Conservation (phyloP, 1,284 basidiomycete species). For the Pseudozyma sp. region DNA sequence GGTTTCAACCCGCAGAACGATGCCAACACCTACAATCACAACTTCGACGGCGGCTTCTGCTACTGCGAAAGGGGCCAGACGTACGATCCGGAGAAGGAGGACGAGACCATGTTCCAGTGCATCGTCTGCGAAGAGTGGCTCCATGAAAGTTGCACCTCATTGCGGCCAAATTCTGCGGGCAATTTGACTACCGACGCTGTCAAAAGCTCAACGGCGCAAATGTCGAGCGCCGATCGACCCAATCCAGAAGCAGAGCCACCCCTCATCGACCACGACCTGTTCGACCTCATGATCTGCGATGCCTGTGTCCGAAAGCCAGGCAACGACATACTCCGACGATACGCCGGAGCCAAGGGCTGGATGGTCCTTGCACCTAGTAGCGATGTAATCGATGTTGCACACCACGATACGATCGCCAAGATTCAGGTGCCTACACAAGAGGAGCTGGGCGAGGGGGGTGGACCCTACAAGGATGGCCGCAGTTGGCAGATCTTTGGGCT, state of each 20-base stretch:
- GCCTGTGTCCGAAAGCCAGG: slow-evolving; percentile 53
- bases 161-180: slow-evolving; percentile 20
- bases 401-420: slow-evolving; percentile 27
- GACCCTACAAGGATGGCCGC: slow-evolving; percentile 20
- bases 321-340: slow-evolving; percentile 47
- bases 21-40: slow-evolving; percentile 65
- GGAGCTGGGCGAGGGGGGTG: slow-evolving; percentile 25
- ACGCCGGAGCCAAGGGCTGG: slow-evolving; percentile 60
- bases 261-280: slow-evolving; percentile 56
- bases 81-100: slow-evolving; percentile 70
- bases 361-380: slow-evolving; percentile 34
- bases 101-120: slow-evolving; percentile 70
- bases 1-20: slow-evolving; percentile 62
- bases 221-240: neutral
- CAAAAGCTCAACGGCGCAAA: neutral
- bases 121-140: slow-evolving; percentile 70
- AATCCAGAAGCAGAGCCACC: slow-evolving; percentile 29
- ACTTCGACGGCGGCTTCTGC: slow-evolving; percentile 70
- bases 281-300: slow-evolving; percentile 65
- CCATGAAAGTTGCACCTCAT: slow-evolving; percentile 67
- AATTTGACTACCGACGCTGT: too few relatives aligned
- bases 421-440: slow-evolving; percentile 45
- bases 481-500: slow-evolving; percentile 52
- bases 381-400: slow-evolving; percentile 13
- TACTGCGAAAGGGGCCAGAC: slow-evolving; percentile 65